A percentile compares a stretch with the other conserved stretches of the same genome.
These are phyloP conservation scores for Rhododendron ovatum DNA, from an alignment of 148 eudicot species.

Conservation along the genomic window DNA sequence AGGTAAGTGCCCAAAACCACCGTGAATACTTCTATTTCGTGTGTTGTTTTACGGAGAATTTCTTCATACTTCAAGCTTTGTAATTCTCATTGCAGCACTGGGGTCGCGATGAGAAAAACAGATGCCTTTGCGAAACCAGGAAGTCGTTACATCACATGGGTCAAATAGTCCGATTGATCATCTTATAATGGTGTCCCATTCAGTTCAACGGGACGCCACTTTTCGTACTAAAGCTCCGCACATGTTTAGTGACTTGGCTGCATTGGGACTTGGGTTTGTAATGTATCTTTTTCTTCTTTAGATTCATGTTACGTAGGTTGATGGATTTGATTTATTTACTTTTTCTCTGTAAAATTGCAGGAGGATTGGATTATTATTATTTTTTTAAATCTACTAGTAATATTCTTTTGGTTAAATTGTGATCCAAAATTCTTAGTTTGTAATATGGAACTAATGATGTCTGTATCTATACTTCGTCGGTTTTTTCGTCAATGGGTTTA, in stretches of 20 bases:
- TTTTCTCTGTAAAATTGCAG: background rate
- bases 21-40: background rate
- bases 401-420: background rate
- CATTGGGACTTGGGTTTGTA: background rate
- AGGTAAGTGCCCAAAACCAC: slow-evolving; percentile 38
- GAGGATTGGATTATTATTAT: background rate
- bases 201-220: background rate
- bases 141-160: slow-evolving; percentile 72
- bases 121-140: slow-evolving; percentile 73
- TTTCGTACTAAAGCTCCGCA: background rate
- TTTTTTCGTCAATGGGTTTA: background rate
- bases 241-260: background rate
- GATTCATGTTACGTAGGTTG: background rate
- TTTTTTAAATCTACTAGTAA: background rate
- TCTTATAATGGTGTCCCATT: slow-evolving; percentile 24
- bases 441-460: background rate
- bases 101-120: slow-evolving; percentile 82
- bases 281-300: background rate
- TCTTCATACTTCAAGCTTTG: background rate
- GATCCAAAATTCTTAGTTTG: background rate
- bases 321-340: background rate
- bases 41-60: background rate
- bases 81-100: slow-evolving; percentile 63
- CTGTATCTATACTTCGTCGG: background rate
- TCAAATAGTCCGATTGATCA: slow-evolving; percentile 83